Base-by-base conservation (phyloP, 768 basidiomycete genomes). In the Favolaschia claudopus region DNA sequence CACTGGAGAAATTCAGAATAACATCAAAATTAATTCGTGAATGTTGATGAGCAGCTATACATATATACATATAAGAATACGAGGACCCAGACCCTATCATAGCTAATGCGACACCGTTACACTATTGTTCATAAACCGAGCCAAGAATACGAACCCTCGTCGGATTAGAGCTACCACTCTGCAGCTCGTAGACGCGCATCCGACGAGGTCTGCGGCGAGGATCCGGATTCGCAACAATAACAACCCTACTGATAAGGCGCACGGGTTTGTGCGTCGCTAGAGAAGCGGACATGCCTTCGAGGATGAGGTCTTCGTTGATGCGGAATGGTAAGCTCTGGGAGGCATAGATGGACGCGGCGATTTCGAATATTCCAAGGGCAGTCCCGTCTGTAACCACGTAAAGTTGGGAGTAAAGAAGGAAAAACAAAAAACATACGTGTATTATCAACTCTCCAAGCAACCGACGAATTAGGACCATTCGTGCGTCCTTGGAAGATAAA, bases 221-320 rank as follows among this genome's bases (percentile, higher is more conserved):
- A 9, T 44, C 19, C n/a, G 20, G 2, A 37, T 44, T 25, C 9
- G 59, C 33, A 9, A 40, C 42, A 5, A 31, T 1, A 14, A 15
- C 40, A 12, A 39, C 37, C 3, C 43, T 54, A 24, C 60, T 57
- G 12, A 25, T 33, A 14, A 62, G 55, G 17, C 34, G 55, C 6
- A 62, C 25, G 17, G 60, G 55, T 14, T 15, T n/a, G 37, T 33
- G 55, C 20, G 14, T 38, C 17, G 22, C 4, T 7, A 62, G 55
- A 7, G 60, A 62, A 1, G 48, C 49, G 8, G 55, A 29, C 37
- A 57, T 57, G 20, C 20, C 60, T 12, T 53, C 44, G 15, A 62
- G 45, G 32, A 62, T 27, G 28, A 62, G 55, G 36, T 51, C 60
- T 0, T 48, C 29, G 55, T 62, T 45, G 27, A 62, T 53, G 2